Evolutionary conservation across 768 basidiomycete species (phyloP), one percentile per base, ranked within the genome.

Genomic region (Lactifluus hygrophoroides): DNA sequence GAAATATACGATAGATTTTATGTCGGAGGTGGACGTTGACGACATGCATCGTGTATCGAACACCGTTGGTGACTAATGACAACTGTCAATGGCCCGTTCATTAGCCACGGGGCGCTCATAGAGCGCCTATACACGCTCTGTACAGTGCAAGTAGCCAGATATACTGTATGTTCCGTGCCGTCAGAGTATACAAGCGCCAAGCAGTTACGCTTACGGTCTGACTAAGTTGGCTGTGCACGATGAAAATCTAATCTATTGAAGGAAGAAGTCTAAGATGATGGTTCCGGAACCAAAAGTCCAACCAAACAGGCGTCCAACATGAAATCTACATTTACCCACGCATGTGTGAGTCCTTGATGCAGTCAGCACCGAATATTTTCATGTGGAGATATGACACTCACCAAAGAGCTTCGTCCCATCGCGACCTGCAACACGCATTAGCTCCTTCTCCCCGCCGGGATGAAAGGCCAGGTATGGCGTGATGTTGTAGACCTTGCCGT

Each of bases 361-460:
- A n/a, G 30, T 57, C 11, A 34, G 48, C 37, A 44, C 10, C 10
- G 5, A 16, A 30, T 27, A n/a, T 7, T 32, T 25, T n/a, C 49
- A 43, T 19, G 19, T 27, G 3, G 54, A n/a, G 14, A 46, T 4
- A 61, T 25, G 23, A 27, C 32, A 71, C 88, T 66, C 69, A 95
- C 95, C 86, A 66, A 99, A 98, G 11, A 99, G 77, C 68, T 90
- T 88, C 0, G 94, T 93, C 13, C 95, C 96, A 67, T 99, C 96
- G 56, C 93, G 77, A 0, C 96, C 96, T 9, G 94, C 96, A 21
- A 88, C 88, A 19, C 95, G 81, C 91, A 99, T 88, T 44, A 99
- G 76, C 69, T 98, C 92, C 63, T 84, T 86, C 74, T 88, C 93
- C 14, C 95, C 95, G 6, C 95, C 95, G 1, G 95, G 95, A 71